These are phyloP conservation scores for Eutrema japonicum DNA, from an alignment of 345 rosid species.

Conservation along the genomic window DNA sequence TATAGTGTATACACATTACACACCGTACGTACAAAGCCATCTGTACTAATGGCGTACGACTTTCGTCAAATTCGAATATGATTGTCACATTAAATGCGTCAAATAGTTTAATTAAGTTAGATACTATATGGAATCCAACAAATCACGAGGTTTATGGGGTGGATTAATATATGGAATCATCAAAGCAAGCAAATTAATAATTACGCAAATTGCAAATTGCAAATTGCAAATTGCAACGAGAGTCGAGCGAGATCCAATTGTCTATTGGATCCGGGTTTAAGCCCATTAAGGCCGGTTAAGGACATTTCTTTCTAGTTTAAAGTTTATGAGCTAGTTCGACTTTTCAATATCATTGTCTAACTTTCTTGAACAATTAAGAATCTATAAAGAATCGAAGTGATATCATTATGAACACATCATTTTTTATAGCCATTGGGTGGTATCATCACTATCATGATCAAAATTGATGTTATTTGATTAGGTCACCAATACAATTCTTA, in stretches of 20 bases:
- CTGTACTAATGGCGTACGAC: slow-evolving; percentile 28
- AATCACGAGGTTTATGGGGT: slow-evolving; percentile 6
- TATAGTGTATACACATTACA: slow-evolving; percentile 18
- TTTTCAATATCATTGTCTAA: slow-evolving; percentile 5
- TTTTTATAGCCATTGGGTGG: slow-evolving; percentile 31
- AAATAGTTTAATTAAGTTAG: neutral
- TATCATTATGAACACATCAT: slow-evolving; percentile 24
- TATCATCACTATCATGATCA: slow-evolving; percentile 35
- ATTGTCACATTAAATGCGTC: slow-evolving; percentile 27
- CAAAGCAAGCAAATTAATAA: neutral
- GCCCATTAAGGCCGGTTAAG: slow-evolving; percentile 21
- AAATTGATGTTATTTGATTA: slow-evolving; percentile 27
- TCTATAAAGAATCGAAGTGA: slow-evolving; percentile 2
- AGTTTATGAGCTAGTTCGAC: slow-evolving; percentile 20
- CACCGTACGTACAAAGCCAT: slow-evolving; percentile 38
- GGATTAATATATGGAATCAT: neutral
- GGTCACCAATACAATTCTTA: slow-evolving; percentile 12
- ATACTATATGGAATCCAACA: neutral
- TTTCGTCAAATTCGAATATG: slow-evolving; percentile 33
- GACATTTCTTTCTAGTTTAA: neutral
- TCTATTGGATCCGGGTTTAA: slow-evolving; percentile 14
- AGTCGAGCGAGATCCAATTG: neutral
- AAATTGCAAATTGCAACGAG: neutral
- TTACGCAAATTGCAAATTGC: slow-evolving; percentile 1
- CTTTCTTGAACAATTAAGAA: neutral